Evolutionary conservation across 768 basidiomycete genomes (phyloP).

Genomic region (Punctularia strigosozonata): DNA sequence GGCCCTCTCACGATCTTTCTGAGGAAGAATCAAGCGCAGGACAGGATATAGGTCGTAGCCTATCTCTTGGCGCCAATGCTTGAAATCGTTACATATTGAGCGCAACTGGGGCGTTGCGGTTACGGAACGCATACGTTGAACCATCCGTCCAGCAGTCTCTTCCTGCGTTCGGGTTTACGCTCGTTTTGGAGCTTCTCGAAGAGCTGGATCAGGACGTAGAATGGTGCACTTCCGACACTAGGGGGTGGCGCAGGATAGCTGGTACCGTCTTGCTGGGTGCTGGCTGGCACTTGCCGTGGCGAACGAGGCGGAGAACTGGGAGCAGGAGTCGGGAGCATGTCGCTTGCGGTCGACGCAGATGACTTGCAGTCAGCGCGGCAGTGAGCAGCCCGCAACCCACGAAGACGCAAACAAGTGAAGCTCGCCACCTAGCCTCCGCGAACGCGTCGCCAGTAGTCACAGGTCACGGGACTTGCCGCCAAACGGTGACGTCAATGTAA

Average conservation of each 20-base stretch:
- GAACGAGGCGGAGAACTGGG: conserved; percentile 47
- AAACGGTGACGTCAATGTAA: no score
- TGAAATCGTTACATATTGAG: no score
- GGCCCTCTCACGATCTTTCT: conserved; percentile 91
- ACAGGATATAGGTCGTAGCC: conserved; percentile 87
- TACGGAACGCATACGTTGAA: conserved; percentile 74
- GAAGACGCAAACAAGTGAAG: no score
- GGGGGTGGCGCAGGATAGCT: conserved; percentile 45
- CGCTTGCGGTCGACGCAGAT: no score
- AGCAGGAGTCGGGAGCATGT: conserved; percentile 58
- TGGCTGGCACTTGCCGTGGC: conserved; percentile 15
- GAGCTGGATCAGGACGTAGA: conserved; percentile 52
- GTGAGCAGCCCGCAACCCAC: no score
- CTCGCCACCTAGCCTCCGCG: no score
- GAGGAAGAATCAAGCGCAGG: conserved; percentile 81
- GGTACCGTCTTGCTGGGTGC: conserved; percentile 14
- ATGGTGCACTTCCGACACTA: conserved; percentile 60
- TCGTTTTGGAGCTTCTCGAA: conserved; percentile 69
- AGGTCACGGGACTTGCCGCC: no score
- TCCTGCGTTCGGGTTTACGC: conserved; percentile 62
- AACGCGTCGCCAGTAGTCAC: no score
- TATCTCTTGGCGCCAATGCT: conserved; percentile 82
- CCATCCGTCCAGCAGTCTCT: conserved; percentile 62
- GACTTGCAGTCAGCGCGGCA: no score
- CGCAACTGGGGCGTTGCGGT: no score